A percentile compares a stretch with the other conserved stretches of the same genome.
Evolutionary conservation across 2,329 filamentous ascomycete species (phyloP).

Genomic region (Incumbomyces delicatus): DNA sequence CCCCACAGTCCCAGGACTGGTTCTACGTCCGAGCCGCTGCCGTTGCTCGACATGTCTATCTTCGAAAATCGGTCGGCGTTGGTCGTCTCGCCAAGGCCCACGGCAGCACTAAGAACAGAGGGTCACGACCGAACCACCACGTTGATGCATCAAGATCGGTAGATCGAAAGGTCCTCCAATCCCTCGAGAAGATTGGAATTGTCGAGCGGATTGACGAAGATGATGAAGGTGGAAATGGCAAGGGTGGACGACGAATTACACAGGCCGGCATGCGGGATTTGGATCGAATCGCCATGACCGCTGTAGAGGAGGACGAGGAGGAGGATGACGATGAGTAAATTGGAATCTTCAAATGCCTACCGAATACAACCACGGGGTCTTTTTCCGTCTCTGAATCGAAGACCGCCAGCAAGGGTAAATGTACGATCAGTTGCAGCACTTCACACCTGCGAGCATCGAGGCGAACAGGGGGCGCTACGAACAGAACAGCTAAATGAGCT

Average conservation of each 20-base stretch:
- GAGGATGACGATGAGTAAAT: slow-evolving; percentile 37
- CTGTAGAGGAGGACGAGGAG: slow-evolving; percentile 61
- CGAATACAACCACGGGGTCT: neutral
- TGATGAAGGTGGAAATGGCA: slow-evolving; percentile 77
- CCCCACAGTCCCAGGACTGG: slow-evolving; percentile 98
- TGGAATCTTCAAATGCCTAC: neutral
- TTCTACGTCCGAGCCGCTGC: slow-evolving; percentile 81
- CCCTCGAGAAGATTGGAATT: slow-evolving; percentile 98
- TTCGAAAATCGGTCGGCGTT: slow-evolving; percentile 98
- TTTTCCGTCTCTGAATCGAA: no score
- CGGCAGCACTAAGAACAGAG: slow-evolving; percentile 95
- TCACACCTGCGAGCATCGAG: no score
- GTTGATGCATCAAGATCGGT: slow-evolving; percentile 90
- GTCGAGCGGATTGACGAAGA: slow-evolving; percentile 74
- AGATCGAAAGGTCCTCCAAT: slow-evolving; percentile 95
- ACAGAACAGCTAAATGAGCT: no score
- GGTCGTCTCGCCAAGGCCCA: slow-evolving; percentile 95
- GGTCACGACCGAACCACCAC: slow-evolving; percentile 82
- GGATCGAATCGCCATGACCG: slow-evolving; percentile 85
- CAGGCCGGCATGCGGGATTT: slow-evolving; percentile 98
- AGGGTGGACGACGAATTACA: slow-evolving; percentile 96
- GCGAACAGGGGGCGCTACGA: no score
- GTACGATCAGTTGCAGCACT: no score
- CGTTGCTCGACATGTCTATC: slow-evolving; percentile 96
- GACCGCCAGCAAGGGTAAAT: no score